Base-by-base conservation (phyloP, 2,329 filamentous ascomycete species). In the Chaetomium sp. region DNA sequence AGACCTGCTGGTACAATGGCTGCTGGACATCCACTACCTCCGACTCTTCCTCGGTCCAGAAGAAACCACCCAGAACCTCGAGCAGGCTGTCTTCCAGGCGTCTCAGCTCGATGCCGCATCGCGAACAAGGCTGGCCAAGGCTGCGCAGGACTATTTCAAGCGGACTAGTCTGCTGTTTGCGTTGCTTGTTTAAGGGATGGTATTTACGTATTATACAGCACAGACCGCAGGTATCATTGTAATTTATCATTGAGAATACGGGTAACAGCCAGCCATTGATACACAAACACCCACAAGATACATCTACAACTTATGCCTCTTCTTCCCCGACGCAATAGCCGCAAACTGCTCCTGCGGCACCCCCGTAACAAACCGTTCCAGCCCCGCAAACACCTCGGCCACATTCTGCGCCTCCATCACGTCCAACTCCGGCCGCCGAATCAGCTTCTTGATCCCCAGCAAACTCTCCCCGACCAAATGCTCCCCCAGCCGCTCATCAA, bases 341-440 rank as follows among this genome's bases (percentile, higher is more conserved):
- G 79, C 75, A 69, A 97, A 97, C 76, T 97, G 89, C 70, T 87
- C 80, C 76, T 96, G 91, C 19, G 94, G 94, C 44, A 91, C 78
- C 0, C 91, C 91, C 58, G 74, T 81, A 62, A 89, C 70, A 67
- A 97, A 96, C 57, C 91, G 77, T 59, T 91, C 85, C 67, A 97
- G 69, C 0, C 91, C 92, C 2, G 82, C 86, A 76, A 96, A 91
- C 1, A 94, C 89, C 79, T 97, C 92, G 37, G 81, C 75, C 6
- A 91, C 84, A 61, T 89, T 92, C 74, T 92, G 87, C 55, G 75
- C 74, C 71, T 96, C 89, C 65, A 95, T 69, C 9, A 81, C 65
- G 53, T 90, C 87, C 66, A 81, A 75, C 70, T 90, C 87, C 1
- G 89, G 88, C 67, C 80, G 77, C 56, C 87, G 75, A 57, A 99